phyloP scores from a whole-genome alignment of 306 rosid genomes.

The Trifolium fragiferum region DNA sequence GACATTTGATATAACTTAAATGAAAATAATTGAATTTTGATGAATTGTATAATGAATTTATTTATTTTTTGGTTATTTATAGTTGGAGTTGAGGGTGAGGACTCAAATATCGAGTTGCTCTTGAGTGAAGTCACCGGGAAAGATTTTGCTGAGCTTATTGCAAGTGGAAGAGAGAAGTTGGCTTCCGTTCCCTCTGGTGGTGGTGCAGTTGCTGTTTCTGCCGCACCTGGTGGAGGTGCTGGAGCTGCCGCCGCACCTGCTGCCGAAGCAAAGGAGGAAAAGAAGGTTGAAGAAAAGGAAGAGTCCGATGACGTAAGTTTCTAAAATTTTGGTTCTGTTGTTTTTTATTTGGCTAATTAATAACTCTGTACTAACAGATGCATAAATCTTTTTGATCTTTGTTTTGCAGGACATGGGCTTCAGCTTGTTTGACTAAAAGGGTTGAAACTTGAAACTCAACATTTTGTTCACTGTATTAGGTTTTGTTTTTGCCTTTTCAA shows the following conservation, averaged over 20 bases:
- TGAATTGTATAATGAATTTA: neutral
- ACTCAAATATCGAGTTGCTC: slow-evolving; percentile 53
- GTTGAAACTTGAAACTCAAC: slow-evolving; percentile 28
- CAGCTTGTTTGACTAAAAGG: slow-evolving; percentile 63
- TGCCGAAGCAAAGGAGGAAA: slow-evolving; percentile 65
- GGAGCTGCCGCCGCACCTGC: slow-evolving; percentile 52
- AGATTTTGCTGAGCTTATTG: slow-evolving; percentile 69
- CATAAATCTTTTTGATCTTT: neutral
- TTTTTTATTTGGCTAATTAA: neutral
- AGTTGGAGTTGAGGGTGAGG: slow-evolving; percentile 71
- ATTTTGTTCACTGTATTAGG: slow-evolving; percentile 43
- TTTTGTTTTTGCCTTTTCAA: slow-evolving; percentile 27
- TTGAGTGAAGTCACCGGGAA: slow-evolving; percentile 60
- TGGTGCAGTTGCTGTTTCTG: slow-evolving; percentile 51
- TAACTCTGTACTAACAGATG: neutral
- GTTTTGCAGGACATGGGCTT: slow-evolving; percentile 76
- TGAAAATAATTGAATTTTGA: neutral
- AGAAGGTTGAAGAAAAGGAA: slow-evolving; percentile 77
- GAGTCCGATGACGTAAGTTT: slow-evolving; percentile 70
- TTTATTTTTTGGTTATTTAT: slow-evolving; percentile 8
- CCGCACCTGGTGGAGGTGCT: slow-evolving; percentile 47
- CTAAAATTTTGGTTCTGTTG: neutral
- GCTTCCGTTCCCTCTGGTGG: slow-evolving; percentile 61
- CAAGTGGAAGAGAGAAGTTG: slow-evolving; percentile 71
- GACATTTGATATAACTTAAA: neutral